These are phyloP conservation scores for Vaccinium myrtillus DNA, from an alignment of 148 eudicot species.

Conservation along the genomic window DNA sequence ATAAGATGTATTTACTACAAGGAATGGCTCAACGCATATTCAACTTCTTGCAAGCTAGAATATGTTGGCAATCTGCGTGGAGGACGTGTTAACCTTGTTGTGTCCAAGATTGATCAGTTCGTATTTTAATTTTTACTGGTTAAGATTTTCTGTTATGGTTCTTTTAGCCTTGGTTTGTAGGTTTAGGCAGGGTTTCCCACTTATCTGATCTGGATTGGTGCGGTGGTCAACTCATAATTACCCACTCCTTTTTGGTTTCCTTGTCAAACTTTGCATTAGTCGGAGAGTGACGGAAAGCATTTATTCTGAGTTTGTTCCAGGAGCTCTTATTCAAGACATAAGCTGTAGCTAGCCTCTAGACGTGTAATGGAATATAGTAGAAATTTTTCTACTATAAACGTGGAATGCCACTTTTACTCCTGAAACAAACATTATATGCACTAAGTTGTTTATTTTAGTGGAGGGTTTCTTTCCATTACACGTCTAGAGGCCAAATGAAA, in stretches of 20 bases:
- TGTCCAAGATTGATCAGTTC: neutral
- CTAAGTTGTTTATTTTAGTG: too few species aligned
- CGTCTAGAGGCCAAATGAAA: too few species aligned
- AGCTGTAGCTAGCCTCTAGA: neutral
- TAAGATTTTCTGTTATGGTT: neutral
- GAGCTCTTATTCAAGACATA: neutral
- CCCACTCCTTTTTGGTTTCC: neutral
- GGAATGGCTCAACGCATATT: neutral
- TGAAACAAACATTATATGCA: too few species aligned
- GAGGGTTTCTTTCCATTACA: too few species aligned
- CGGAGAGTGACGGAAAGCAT: neutral
- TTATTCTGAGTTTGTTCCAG: neutral
- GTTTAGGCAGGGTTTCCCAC: neutral
- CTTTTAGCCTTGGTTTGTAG: slow-evolving; percentile 1
- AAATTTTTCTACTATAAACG: too few species aligned
- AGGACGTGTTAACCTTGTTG: neutral
- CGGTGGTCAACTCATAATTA: neutral
- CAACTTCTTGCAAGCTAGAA: neutral
- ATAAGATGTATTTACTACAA: neutral
- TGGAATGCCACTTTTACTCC: too few species aligned
- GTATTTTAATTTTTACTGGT: neutral
- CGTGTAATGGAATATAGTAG: neutral
- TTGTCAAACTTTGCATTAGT: neutral
- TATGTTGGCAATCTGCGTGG: neutral
- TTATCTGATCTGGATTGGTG: neutral